These are phyloP conservation scores for Adansonia rubrostipa DNA, from an alignment of 441 rosid species.

Conservation along the genomic window DNA sequence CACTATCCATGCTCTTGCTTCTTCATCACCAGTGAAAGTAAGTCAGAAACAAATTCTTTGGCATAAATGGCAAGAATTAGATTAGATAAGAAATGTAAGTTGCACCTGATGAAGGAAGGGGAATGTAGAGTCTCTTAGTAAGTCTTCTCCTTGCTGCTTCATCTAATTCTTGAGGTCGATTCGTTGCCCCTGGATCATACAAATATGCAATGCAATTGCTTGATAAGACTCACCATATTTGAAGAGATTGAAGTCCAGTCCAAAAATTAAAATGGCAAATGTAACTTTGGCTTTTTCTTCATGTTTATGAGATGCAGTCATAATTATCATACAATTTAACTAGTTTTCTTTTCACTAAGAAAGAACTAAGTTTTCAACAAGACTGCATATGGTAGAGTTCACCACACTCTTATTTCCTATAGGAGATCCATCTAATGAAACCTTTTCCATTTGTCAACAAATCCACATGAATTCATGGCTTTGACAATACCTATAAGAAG, in stretches of 20 bases:
- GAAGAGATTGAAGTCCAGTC: neutral
- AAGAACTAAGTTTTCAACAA: neutral
- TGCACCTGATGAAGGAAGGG: slow-evolving; percentile 90
- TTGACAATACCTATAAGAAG: slow-evolving; percentile 77
- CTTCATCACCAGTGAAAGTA: slow-evolving; percentile 45
- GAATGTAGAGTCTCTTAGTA: slow-evolving; percentile 88
- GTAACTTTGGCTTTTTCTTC: slow-evolving; percentile 3
- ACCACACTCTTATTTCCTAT: neutral
- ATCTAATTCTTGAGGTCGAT: slow-evolving; percentile 97
- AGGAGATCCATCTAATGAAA: neutral
- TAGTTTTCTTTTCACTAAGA: neutral
- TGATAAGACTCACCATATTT: neutral
- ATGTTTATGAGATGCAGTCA: neutral
- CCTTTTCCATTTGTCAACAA: neutral
- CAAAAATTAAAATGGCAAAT: neutral
- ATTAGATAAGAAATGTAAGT: slow-evolving; percentile 26
- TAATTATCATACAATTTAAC: neutral
- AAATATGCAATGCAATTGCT: slow-evolving; percentile 12
- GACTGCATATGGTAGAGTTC: neutral
- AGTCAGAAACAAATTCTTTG: slow-evolving; percentile 26
- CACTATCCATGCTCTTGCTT: slow-evolving; percentile 94
- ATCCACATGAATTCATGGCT: neutral
- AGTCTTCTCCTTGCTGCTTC: slow-evolving; percentile 96
- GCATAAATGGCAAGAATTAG: slow-evolving; percentile 23
- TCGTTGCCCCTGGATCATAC: slow-evolving; percentile 79